Conservation (phyloP, 805 yeast species). For the Metschnikowia continentalis region DNA sequence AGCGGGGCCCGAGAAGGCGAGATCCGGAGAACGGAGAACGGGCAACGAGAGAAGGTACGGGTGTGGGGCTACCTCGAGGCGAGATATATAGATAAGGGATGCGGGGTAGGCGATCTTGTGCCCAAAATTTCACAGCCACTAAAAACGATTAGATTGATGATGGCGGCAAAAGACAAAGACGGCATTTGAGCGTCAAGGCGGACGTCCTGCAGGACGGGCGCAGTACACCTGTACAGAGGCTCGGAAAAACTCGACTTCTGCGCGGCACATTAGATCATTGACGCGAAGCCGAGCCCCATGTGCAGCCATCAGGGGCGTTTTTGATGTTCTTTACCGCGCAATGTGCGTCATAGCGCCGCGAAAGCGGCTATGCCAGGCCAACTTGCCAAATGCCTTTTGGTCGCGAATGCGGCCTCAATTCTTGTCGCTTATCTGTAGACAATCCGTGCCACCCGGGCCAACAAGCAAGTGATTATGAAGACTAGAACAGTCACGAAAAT, state of each 20-base stretch:
- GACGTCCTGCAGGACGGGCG: neutral
- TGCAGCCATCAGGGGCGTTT: slow-evolving; percentile 2
- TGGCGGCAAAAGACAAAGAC: neutral
- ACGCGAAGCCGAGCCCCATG: neutral
- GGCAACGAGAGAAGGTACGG: too few relatives aligned
- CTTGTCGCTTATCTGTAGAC: neutral
- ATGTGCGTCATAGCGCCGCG: neutral
- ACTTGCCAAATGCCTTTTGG: neutral
- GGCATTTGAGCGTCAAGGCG: neutral
- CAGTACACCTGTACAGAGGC: neutral
- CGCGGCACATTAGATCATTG: neutral
- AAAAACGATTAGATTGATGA: too few relatives aligned
- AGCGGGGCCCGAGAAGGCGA: too few relatives aligned
- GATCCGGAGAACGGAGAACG: too few relatives aligned
- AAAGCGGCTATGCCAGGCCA: neutral
- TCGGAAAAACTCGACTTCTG: neutral
- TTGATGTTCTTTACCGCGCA: neutral
- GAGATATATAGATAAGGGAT: too few relatives aligned
- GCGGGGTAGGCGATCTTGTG: too few relatives aligned
- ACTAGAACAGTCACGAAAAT: too few relatives aligned
- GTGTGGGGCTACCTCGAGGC: too few relatives aligned
- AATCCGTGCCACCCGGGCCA: neutral
- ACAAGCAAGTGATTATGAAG: too few relatives aligned
- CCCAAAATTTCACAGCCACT: too few relatives aligned
- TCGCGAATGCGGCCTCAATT: neutral